Evolutionary conservation across 2,329 filamentous ascomycete genomes (phyloP), one percentile per base, ranked within the genome.

Genomic region (Trichoderma semiorbis): DNA sequence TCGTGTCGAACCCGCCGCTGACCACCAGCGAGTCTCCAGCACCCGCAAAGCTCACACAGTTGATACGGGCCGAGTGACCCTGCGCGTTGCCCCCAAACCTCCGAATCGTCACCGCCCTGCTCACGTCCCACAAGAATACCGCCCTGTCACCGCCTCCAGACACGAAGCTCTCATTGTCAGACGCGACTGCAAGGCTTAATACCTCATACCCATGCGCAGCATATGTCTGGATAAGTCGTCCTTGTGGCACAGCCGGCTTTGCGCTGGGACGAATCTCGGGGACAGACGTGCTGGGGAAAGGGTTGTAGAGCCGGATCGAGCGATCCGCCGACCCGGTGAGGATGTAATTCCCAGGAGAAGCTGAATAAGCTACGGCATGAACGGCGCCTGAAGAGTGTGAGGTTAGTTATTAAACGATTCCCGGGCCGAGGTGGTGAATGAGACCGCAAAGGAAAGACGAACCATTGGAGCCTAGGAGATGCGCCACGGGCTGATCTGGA

Each of bases 61-160:
- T 97, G 70, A 98, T 87, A 36, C 94, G 85, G 58, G 89, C 89
- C 3, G 85, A 86, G 81, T 96, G 93, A 0, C 91, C 92, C 53
- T 86, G 81, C 43, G 79, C 79, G 72, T 86, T 87, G 26, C 87
- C 87, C 21, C 86, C 86, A 81, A 95, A 96, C 32, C 96, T 88
- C 26, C 93, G 88, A 30, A 92, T 84, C 5, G 95, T 97, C 76
- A 89, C 86, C 21, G 92, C 94, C 3, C 91, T 92, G 61, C 91
- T 86, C 0, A 98, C 96, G 81, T 99, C 96, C 96, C 96, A 98
- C 6, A 98, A 86, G 79, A 98, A 98, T 0, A 97, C 94, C 73
- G 89, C 87, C 76, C 95, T 93, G 83, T 99, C 96, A 72, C 96
- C 96, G 75, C 96, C 96, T 1, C 90, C 89, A n/a, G 91, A 95